A percentile compares a stretch with the other conserved stretches of the same genome.
These are phyloP conservation scores for Oropetium thomaeum DNA, from an alignment of 176 grass and related monocot genomes.

Conservation along the genomic window DNA sequence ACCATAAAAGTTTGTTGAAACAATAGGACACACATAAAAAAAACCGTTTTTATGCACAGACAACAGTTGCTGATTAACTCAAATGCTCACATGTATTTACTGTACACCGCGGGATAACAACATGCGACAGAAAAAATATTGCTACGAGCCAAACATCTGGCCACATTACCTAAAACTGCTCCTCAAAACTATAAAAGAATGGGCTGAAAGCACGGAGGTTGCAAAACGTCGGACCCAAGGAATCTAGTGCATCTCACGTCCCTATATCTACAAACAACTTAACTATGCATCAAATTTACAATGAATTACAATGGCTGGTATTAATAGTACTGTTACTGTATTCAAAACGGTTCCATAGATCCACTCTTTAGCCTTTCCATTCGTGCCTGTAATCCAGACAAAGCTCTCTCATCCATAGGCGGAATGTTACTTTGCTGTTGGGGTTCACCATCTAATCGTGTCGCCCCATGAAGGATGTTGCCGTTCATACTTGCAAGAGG, in stretches of 20 bases:
- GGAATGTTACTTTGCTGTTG: slow-evolving; percentile 62
- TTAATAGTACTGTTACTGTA: slow-evolving; percentile 26
- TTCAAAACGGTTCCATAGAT: slow-evolving; percentile 78
- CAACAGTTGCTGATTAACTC: neutral
- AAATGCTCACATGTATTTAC: slow-evolving; percentile 25
- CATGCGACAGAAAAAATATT: neutral
- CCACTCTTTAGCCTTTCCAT: slow-evolving; percentile 98
- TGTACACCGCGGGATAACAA: slow-evolving; percentile 43
- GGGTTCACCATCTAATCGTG: slow-evolving; percentile 47
- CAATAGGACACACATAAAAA: neutral
- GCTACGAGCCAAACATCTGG: slow-evolving; percentile 34
- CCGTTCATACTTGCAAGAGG: slow-evolving; percentile 54
- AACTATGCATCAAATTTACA: slow-evolving; percentile 75
- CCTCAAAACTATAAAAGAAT: slow-evolving; percentile 42
- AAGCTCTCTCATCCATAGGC: slow-evolving; percentile 91
- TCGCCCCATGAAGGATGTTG: slow-evolving; percentile 33
- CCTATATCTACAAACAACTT: slow-evolving; percentile 66
- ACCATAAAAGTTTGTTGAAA: neutral
- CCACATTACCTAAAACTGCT: slow-evolving; percentile 35
- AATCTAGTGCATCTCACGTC: slow-evolving; percentile 28
- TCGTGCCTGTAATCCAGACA: slow-evolving; percentile 89
- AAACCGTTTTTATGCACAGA: neutral
- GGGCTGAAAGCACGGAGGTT: slow-evolving; percentile 22
- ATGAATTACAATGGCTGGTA: slow-evolving; percentile 57
- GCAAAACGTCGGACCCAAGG: slow-evolving; percentile 44